These are phyloP conservation scores for Chrysoporthe cubensis DNA, from an alignment of 2,329 filamentous ascomycete genomes.

Conservation along the genomic window DNA sequence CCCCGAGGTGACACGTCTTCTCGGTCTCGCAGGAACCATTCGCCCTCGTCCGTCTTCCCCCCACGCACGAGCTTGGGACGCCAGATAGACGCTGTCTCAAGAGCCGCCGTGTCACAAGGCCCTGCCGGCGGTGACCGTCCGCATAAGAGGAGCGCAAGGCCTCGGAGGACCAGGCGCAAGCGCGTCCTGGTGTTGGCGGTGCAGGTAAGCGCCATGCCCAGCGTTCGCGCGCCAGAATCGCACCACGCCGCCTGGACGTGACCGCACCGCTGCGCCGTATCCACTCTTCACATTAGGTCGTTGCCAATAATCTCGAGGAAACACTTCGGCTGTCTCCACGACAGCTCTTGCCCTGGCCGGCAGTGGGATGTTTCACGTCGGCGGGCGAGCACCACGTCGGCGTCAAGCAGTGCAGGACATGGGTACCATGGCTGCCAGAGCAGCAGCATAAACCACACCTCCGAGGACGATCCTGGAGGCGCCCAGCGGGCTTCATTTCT, in stretches of 20 bases:
- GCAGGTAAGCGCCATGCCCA: constrained; percentile 20
- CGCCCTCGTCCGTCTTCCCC: background rate
- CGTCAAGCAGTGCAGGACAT: constrained; percentile 3
- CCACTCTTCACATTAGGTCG: background rate
- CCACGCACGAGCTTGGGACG: background rate
- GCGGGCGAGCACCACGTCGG: background rate
- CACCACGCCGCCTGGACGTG: background rate
- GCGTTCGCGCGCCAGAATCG: background rate
- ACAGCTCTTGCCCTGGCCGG: background rate
- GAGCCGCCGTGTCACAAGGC: constrained; percentile 25
- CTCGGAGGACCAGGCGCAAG: constrained; percentile 8
- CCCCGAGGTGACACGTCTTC: background rate
- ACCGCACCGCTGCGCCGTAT: background rate
- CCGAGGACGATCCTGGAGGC: background rate
- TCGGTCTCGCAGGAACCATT: background rate
- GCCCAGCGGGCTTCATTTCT: background rate
- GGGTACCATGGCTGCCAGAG: background rate
- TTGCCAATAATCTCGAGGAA: background rate
- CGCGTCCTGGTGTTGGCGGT: constrained; percentile 15
- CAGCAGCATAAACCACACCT: background rate
- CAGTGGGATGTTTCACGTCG: constrained; percentile 7
- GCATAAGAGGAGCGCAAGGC: constrained; percentile 1
- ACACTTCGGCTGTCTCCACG: background rate
- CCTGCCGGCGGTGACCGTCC: constrained; percentile 18
- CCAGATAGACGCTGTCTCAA: constrained; percentile 26